Percentiles rank a stretch among this genome's conserved stretches.
These are phyloP conservation scores for Phaffomyces antillensis DNA, from an alignment of 805 yeast genomes.

Conservation along the genomic window DNA sequence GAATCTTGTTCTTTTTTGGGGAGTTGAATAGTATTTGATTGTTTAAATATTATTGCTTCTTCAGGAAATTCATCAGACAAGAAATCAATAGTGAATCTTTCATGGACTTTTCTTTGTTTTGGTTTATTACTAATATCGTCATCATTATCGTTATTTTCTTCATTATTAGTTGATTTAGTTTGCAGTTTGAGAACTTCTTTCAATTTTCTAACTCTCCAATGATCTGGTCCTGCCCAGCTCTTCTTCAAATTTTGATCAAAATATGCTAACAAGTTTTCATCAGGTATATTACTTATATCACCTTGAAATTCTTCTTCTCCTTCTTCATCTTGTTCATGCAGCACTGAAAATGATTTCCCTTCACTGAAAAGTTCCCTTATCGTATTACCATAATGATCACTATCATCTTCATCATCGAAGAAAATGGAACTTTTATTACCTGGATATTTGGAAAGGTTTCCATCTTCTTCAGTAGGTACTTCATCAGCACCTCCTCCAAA, in stretches of 20 bases:
- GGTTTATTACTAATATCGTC: not conserved
- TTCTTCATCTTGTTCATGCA: slow-evolving; percentile 5
- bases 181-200: slow-evolving; percentile 28
- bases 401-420: slow-evolving; percentile 19
- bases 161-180: not conserved
- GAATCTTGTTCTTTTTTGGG: slow-evolving; percentile 37
- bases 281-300: slow-evolving; percentile 31
- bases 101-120: slow-evolving; percentile 13
- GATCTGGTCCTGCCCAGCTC: slow-evolving; percentile 90
- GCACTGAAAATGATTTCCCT: slow-evolving; percentile 13
- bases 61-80: slow-evolving; percentile 22
- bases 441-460: slow-evolving; percentile 15
- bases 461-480: slow-evolving; percentile 3
- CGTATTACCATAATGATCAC: slow-evolving; percentile 21
- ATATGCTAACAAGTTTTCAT: slow-evolving; percentile 64
- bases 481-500: slow-evolving; percentile 8
- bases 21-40: slow-evolving; percentile 24
- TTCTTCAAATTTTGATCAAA: slow-evolving; percentile 63
- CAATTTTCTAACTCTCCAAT: slow-evolving; percentile 73
- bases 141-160: not conserved
- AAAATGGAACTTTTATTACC: slow-evolving; percentile 23
- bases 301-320: slow-evolving; percentile 15
- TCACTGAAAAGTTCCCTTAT: slow-evolving; percentile 20
- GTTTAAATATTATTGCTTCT: slow-evolving; percentile 35
- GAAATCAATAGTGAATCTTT: slow-evolving; percentile 39